Base-by-base conservation (phyloP, 2,329 filamentous ascomycete species). In the Rhexocercosporidium sp. region DNA sequence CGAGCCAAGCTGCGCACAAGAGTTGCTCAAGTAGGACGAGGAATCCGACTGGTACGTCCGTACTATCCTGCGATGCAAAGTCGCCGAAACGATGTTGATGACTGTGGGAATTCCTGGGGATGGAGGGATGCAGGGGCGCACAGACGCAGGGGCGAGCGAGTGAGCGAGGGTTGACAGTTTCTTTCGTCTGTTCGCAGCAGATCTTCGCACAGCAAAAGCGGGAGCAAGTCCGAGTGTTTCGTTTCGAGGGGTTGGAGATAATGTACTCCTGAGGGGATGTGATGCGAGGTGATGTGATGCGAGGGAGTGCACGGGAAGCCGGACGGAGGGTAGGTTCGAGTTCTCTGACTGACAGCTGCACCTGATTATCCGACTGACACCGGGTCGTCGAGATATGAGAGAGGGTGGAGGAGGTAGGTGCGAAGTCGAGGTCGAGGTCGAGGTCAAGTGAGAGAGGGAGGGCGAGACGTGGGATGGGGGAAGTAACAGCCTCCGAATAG, bases 191-290 rank as follows among this genome's bases (percentile, higher is more conserved):
- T 60, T 46, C 57, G 57, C 39, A 60, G 57, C 39, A 60, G 57
- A 60, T 60, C 57, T 60, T 60, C 57, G 56, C 18, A 46, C 27
- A 34, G 27, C 39, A 22, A 59, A 59, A 27, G 56, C 44, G 47
- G 37, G 12, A 51, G 53, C 37, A 39, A 64, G 69, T 59, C 66
- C 49, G 68, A 69, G 66, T 70, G 71, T 71, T 70, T 69, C 66
- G 71, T 73, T 73, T 73, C 69, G 71, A 65, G 41, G 53, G 51
- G n/a, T 62, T 29, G 66, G 51, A 22, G 57, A 67, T 62, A 47
- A 64, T 69, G 72, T 70, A 71, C 69, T 72, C 69, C 69, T 71
- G 67, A 66, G 63, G 68, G 51, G 61, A 64, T 68, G 65, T 69
- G 69, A 69, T 57, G 27, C 20, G 54, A n/a, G 47, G 12, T 37